Base-by-base conservation (phyloP, 2,329 filamentous ascomycete species). In the Pseudocercospora musae region DNA sequence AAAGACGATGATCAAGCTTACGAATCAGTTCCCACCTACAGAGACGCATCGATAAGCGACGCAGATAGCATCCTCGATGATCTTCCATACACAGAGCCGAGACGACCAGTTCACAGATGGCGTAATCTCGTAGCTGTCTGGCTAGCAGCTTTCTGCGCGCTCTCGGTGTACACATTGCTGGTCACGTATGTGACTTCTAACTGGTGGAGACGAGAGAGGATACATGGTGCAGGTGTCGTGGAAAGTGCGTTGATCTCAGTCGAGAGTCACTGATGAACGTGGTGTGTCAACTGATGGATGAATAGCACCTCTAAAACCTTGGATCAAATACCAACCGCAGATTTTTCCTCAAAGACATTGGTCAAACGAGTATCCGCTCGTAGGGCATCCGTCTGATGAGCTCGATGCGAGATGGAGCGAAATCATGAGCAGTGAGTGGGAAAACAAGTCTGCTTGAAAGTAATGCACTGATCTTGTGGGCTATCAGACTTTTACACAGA, bases 401-500 rank as follows among this genome's bases (percentile, higher is more conserved):
- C 37, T 46, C 9, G 55, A 57, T 57, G 55, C 55, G 10, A 23
- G 55, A 23, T 57, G 55, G 55, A 46, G n/a, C 13, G 23, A 57
- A 4, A 42, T 57, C n/a, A 42, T 42, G 55, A 33, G 23, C 10
- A 57, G 55, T 57, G 18, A 27, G 48, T 50, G 2, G 2, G 21
- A 13, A 13, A 3, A 3, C n/a, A 15, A n/a, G 23, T n/a, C 25
- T 23, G 48, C 10, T 9, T 3, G 9, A 8, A 23, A 6, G 33
- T 5, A 23, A n/a, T 1, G 1, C 18, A 10, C 48, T 52, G 48
- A 52, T 25, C 8, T 18, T 6, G 3, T 31, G 15, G 15, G 4
- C 15, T 4, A n/a, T 25, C 25, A 25, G 48, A 52, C 7, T 52
- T 52, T 15, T 57, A 57, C 3, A 57, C 55, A 0, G 55, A 57